Evolutionary conservation across 2,329 filamentous ascomycete species (phyloP).

Genomic region (Amylocarpus encephaloides): DNA sequence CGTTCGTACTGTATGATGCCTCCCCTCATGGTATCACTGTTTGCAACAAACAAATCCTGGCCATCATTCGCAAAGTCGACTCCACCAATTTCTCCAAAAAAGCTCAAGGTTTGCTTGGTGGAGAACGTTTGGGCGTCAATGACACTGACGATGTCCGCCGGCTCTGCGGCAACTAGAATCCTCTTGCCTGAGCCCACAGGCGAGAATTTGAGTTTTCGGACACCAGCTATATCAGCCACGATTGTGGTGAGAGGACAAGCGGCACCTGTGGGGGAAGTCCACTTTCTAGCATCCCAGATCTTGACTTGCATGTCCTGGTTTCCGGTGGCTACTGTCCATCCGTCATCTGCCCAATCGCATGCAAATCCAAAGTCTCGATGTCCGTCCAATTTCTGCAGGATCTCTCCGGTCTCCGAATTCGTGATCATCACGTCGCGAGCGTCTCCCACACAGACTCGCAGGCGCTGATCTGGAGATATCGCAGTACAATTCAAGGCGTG

Average conservation of each 20-base stretch:
- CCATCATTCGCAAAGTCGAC: slow-evolving; percentile 61
- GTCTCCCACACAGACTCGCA: slow-evolving; percentile 70
- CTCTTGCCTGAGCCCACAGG: slow-evolving; percentile 61
- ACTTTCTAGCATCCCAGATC: slow-evolving; percentile 71
- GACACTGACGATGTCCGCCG: slow-evolving; percentile 66
- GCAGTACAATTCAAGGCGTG: slow-evolving; percentile 68
- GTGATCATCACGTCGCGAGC: slow-evolving; percentile 58
- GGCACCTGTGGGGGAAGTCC: slow-evolving; percentile 47
- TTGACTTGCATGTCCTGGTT: slow-evolving; percentile 68
- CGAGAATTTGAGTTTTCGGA: slow-evolving; percentile 65
- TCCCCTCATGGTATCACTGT: slow-evolving; percentile 58
- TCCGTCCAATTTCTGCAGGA: slow-evolving; percentile 51
- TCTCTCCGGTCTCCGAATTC: slow-evolving; percentile 59
- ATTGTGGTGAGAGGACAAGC: slow-evolving; percentile 48
- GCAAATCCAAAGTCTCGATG: slow-evolving; percentile 69
- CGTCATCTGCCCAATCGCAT: slow-evolving; percentile 74
- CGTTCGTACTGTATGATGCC: slow-evolving; percentile 40
- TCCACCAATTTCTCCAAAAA: slow-evolving; percentile 71
- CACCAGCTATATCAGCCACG: slow-evolving; percentile 60
- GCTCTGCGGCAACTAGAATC: slow-evolving; percentile 66
- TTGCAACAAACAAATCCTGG: slow-evolving; percentile 60
- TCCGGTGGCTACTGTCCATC: slow-evolving; percentile 68
- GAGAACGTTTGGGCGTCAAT: slow-evolving; percentile 61
- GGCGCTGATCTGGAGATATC: slow-evolving; percentile 62
- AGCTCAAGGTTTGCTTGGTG: slow-evolving; percentile 62